These are phyloP conservation scores for Globisporangium ultimum DNA, from an alignment of 352 stramenopile species.

Conservation along the genomic window DNA sequence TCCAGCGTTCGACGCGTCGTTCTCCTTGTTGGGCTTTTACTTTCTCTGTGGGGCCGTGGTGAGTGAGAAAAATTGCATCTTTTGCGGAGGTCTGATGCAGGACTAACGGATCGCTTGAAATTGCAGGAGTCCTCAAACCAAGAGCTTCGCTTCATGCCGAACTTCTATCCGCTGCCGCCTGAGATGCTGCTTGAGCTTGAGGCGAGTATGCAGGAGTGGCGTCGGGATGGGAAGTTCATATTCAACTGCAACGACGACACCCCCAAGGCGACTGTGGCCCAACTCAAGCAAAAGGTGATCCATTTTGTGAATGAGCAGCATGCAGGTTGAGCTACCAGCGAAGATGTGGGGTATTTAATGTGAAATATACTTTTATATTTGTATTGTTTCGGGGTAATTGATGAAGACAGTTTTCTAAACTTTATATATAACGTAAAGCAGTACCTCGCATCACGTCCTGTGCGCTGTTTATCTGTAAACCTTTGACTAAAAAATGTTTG, in stretches of 20 bases:
- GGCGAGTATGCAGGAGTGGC: constrained; percentile 28
- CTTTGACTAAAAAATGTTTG: too few relatives aligned
- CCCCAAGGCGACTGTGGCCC: constrained; percentile 9
- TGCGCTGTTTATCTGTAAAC: too few relatives aligned
- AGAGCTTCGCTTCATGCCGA: constrained; percentile 53
- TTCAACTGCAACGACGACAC: constrained; percentile 11
- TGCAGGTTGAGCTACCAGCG: not conserved
- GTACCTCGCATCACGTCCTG: too few relatives aligned
- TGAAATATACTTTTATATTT: not conserved
- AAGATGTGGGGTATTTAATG: not conserved
- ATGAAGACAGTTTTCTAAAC: too few relatives aligned
- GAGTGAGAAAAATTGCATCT: constrained; percentile 2
- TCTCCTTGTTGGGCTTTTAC: constrained; percentile 56
- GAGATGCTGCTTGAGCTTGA: constrained; percentile 65
- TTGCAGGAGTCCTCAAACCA: constrained; percentile 18
- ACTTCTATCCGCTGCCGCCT: constrained; percentile 49
- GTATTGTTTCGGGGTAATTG: too few relatives aligned
- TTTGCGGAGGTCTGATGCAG: not conserved
- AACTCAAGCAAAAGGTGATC: constrained; percentile 30
- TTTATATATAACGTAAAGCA: too few relatives aligned
- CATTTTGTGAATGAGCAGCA: not conserved
- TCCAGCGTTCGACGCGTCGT: constrained; percentile 48
- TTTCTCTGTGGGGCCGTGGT: constrained; percentile 37
- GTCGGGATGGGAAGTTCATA: constrained; percentile 15
- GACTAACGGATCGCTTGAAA: not conserved